phyloP scores from a whole-genome alignment of 768 basidiomycete species.

The Termitomyces sp. region DNA sequence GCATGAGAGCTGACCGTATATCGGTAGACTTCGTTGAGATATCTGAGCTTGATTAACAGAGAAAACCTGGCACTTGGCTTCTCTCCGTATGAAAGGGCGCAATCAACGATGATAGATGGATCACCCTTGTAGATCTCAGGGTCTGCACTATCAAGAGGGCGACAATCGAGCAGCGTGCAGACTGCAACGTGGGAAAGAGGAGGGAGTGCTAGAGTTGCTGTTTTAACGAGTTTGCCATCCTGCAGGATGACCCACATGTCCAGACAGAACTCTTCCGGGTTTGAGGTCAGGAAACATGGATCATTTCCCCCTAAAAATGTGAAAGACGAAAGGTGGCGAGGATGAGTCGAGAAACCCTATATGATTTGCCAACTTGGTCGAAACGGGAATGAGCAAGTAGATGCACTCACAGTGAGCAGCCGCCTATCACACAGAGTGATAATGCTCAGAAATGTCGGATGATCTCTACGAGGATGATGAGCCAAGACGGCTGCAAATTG shows the following conservation, averaged over 20 bases:
- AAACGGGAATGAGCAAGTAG: neutral
- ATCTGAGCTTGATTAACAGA: neutral
- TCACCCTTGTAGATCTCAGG: neutral
- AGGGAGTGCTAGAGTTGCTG: slow-evolving; percentile 1
- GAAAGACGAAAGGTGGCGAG: neutral
- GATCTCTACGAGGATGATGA: neutral
- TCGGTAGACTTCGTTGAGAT: neutral
- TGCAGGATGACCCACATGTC: neutral
- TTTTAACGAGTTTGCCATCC: neutral
- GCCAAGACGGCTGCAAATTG: neutral
- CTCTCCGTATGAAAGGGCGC: neutral
- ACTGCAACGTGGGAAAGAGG: neutral
- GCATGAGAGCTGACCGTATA: neutral
- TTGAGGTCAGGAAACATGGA: neutral
- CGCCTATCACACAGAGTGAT: neutral
- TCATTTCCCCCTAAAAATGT: slow-evolving; percentile 1
- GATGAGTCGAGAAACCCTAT: neutral
- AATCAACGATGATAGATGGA: slow-evolving; percentile 1
- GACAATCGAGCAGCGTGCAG: neutral
- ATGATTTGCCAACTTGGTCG: neutral
- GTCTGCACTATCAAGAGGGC: neutral
- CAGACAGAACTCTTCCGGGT: neutral
- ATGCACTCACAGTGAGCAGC: neutral
- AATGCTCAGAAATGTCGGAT: neutral
- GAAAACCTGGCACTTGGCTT: neutral